Base-by-base conservation (phyloP, 169 alveolate genomes). In the Babesia sp. region DNA sequence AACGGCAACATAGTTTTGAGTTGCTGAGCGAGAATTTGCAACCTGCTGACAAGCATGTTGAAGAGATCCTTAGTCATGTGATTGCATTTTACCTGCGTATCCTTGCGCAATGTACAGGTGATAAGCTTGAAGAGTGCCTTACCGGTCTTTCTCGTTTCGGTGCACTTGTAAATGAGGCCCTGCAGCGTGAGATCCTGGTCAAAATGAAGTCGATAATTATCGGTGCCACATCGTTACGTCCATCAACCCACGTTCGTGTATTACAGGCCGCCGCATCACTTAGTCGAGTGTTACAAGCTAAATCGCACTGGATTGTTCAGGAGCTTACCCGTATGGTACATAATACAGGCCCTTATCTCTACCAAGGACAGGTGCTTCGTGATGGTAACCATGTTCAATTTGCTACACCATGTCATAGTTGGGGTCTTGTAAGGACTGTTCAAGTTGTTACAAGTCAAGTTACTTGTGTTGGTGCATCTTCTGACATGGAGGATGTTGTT, bases 251-350 rank as follows among this genome's bases (percentile, higher is more conserved):
- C 51, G 74, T 64, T 4, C 28, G 74, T 20, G 74, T 64, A 0
- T 28, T 64, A 22, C 61, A 70, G 46, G 48, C 70, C 18, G 63
- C 72, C 0, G 59, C 71, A 46, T n/a, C 59, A 57, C 66, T 68
- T 33, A 64, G 57, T 36, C 34, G 73, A 39, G 48, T 45, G 16
- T 37, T 51, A 24, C 57, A 76, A n/a, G 44, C 61, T 18, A 50
- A 79, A 36, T 79, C 66, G 26, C 57, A 68, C 54, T 79, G 87
- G 87, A 46, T 79, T 24, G 36, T 64, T 3, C 81, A 79, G 61
- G 76, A 56, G 59, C 61, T 70, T 51, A 70, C 71, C 0, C 61
- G 75, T 11, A 53, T 79, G 59, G 46, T 56, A 2, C 64, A 29
- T 28, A 70, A 41, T 64, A 71, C 72, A 18, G 77, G 64, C 3